Base-by-base conservation (phyloP, 768 basidiomycete genomes). In the Hemileccinum rubropunctum region DNA sequence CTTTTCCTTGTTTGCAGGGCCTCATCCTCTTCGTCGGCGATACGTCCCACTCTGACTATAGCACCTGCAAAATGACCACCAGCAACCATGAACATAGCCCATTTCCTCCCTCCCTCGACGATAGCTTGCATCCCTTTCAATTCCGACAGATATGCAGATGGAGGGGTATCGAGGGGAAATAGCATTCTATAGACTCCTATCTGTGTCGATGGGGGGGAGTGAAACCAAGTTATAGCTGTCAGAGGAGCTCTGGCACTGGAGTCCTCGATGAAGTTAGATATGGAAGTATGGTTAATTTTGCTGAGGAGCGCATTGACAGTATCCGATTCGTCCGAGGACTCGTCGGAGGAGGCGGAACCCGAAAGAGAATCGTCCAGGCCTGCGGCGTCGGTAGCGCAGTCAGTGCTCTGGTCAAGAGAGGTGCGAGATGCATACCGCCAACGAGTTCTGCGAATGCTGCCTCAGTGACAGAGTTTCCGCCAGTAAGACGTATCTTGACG, bases 11-110 rank as follows among this genome's bases (percentile, higher is more conserved):
- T 66, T 51, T 69, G 68, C 53, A 74, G 65, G 45, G 68, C 59
- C 23, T 54, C 56, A 34, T 61, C 63, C 45, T 70, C 69, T 4
- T 81, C 80, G 6, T 76, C 75, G 14, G 71, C 72, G 50, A 77
- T 52, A 52, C 74, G 69, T 68, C 84, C 81, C 23, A 92, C 88
- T 30, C 84, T 76, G 12, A 85, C 84, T 30, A 99, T 76, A 48
- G 93, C 87, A 21, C 95, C 97, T 13, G 97, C 97, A 70, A 99
- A 98, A 68, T 99, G 97, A 11, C 97, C 97, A 18, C 97, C 95
- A 0, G 97, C 97, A 35, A 88, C 83, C 93, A 98, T 97, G 60
- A 99, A 88, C 78, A 98, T 69, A 0, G 93, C 91, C 89, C 95
- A 95, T 51, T 80, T 87, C 34, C 93, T 75, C 14, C 84, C 90